Evolutionary conservation across 2,329 filamentous ascomycete species (phyloP), one percentile per base, ranked within the genome.

Genomic region (Aspergillus novofumigatus): DNA sequence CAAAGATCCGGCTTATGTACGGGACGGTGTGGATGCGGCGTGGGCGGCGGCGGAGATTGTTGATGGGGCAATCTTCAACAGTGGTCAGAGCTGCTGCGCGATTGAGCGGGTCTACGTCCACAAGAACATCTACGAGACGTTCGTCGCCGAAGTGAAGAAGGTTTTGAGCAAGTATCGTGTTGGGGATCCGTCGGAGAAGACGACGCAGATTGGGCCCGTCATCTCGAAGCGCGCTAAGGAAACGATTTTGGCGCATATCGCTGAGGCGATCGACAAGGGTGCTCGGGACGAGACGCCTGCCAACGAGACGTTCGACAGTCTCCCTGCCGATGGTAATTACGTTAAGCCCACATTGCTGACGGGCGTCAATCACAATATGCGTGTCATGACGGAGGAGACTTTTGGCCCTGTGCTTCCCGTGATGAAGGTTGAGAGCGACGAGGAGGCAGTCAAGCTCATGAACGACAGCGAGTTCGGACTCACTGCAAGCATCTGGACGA

Each of bases 401-500:
- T 97, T 97, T 69, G 92, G 92, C 0, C 92, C 92, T 0, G 86
- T 97, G 20, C 93, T 97, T 65, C 89, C 92, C 1, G 85, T 97
- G 20, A 91, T 93, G 86, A 90, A 90, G 73, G 92, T 97, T 60
- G 85, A 85, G 69, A 80, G 80, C 64, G 93, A 97, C 68, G 83
- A 83, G 20, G 91, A 97, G 75, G 93, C 93, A 1, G 78, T 97
- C 60, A 78, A 80, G 64, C 77, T 93, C 52, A 97, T 97, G 92
- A 97, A 97, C 68, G 92, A 96, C 72, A 94, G 90, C 76, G 87
- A 96, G 63, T 96, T 96, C 71, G 93, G 93, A 4, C 81, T 97
- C 60, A 97, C 93, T 3, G 93, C 92, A n/a, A 96, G 91, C 68
- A 92, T 97, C 67, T 97, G 93, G 93, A 96, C 92, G 57, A 95